phyloP scores from a whole-genome alignment of 202 grass and related monocot genomes.

The Elaeis oleifera region DNA sequence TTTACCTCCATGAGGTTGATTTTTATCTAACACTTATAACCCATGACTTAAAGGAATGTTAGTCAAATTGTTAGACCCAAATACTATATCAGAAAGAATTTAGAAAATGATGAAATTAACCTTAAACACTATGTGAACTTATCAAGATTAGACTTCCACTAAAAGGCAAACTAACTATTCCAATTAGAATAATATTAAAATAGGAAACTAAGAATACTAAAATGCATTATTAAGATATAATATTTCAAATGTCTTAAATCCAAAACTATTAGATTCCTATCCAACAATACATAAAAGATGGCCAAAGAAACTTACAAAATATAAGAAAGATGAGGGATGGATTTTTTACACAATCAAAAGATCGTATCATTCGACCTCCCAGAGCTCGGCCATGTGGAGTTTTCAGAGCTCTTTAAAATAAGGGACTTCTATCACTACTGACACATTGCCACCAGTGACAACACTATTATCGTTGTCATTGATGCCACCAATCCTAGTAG shows the following conservation, averaged over 20 bases:
- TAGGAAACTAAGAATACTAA: no score
- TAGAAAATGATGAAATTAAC: no score
- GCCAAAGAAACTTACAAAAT: background rate
- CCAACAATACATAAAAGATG: conserved; percentile 24
- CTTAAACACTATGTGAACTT: no score
- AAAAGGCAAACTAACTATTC: no score
- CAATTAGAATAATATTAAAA: no score
- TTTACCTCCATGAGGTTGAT: no score
- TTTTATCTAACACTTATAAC: no score
- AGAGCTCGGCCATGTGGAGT: conserved; percentile 65
- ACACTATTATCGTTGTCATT: background rate
- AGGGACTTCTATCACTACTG: conserved; percentile 12
- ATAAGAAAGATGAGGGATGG: conserved; percentile 7
- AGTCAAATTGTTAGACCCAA: no score
- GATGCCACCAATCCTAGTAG: background rate
- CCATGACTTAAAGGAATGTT: no score
- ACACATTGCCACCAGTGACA: conserved; percentile 3
- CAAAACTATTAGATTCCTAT: conserved; percentile 35
- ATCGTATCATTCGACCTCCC: conserved; percentile 65
- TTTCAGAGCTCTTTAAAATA: conserved; percentile 67
- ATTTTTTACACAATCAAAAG: conserved; percentile 75
- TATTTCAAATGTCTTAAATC: background rate
- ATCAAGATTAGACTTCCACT: no score
- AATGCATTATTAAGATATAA: background rate
- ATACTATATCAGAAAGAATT: no score